Conservation (phyloP, 108 stramenopile genomes). For the Cyclotella atomus region DNA sequence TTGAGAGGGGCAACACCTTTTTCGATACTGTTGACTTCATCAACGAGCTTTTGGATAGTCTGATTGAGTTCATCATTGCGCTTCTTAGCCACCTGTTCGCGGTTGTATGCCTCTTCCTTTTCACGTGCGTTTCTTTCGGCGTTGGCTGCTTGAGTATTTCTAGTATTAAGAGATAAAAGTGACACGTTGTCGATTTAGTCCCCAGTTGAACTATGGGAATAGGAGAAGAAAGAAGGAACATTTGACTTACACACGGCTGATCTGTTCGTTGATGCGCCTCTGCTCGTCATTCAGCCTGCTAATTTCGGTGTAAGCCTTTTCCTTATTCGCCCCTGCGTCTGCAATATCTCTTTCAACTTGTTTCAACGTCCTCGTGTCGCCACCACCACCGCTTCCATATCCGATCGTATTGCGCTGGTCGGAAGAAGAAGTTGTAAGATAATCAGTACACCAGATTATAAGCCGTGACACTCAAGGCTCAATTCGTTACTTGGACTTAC, state of each 20-base stretch:
- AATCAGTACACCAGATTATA: too few relatives aligned
- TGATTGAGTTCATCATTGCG: constrained; percentile 59
- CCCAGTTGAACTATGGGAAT: not conserved
- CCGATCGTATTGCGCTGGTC: constrained; percentile 4
- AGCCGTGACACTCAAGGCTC: not conserved
- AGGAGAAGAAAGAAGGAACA: too few relatives aligned
- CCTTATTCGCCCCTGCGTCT: constrained; percentile 55
- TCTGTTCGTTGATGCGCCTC: constrained; percentile 56
- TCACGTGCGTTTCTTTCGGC: constrained; percentile 62
- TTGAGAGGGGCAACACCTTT: constrained; percentile 58
- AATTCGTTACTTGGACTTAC: constrained; percentile 3
- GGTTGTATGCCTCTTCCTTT: constrained; percentile 68
- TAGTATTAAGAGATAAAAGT: not conserved
- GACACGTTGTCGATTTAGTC: not conserved
- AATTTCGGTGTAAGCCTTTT: constrained; percentile 58
- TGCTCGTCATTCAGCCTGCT: constrained; percentile 74
- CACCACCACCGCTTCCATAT: constrained; percentile 11
- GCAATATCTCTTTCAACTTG: constrained; percentile 66
- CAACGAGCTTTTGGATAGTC: constrained; percentile 40
- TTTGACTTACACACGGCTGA: constrained; percentile 20
- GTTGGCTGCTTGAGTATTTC: constrained; percentile 42
- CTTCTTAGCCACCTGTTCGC: constrained; percentile 57
- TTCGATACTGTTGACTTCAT: constrained; percentile 54
- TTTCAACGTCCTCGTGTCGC: constrained; percentile 60
- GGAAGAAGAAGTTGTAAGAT: not conserved